These are phyloP conservation scores for Pichia occidentalis DNA, from an alignment of 805 yeast genomes.

Conservation along the genomic window DNA sequence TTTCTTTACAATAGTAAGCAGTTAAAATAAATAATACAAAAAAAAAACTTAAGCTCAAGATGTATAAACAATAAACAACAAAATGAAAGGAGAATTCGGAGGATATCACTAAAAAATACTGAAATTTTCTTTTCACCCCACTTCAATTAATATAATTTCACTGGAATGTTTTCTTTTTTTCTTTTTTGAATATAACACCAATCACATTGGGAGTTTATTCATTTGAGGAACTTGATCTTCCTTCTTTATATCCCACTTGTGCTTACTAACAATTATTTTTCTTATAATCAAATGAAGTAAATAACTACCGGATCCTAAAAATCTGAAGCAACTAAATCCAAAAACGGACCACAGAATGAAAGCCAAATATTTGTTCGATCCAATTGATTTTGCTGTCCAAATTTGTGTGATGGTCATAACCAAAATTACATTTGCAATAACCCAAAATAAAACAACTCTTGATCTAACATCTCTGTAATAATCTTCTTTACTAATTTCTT, in stretches of 20 bases:
- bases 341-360: conserved; percentile 93
- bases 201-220: conserved; percentile 13
- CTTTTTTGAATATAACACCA: neutral
- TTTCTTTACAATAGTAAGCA: no score
- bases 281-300: conserved; percentile 39
- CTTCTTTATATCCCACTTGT: conserved; percentile 28
- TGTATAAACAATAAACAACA: no score
- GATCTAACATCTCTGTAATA: conserved; percentile 94
- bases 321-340: conserved; percentile 72
- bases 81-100: no score
- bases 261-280: conserved; percentile 26
- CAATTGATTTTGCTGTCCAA: conserved; percentile 58
- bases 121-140: no score
- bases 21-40: no score
- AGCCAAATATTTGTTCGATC: conserved; percentile 67
- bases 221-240: conserved; percentile 16
- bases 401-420: conserved; percentile 86
- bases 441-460: conserved; percentile 92
- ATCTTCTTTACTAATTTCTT: conserved; percentile 54
- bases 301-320: conserved; percentile 71
- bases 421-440: conserved; percentile 71
- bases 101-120: conserved; percentile 1
- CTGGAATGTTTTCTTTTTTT: neutral
- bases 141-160: no score
- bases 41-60: no score